Evolutionary conservation across 306 rosid genomes (phyloP).

Genomic region (Vachellia collinsii): DNA sequence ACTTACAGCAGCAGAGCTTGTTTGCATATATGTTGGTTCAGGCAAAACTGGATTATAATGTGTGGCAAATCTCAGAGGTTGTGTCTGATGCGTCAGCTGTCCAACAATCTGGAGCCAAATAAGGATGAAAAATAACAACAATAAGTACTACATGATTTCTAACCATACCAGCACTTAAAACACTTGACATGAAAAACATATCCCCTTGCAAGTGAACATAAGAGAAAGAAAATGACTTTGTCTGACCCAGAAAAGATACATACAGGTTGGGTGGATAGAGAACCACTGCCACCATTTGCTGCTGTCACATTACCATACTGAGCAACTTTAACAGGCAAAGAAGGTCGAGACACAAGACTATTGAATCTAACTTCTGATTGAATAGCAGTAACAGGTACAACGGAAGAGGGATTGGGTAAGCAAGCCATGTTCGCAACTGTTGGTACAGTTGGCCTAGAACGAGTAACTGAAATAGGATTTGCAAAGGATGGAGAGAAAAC

Average conservation of each 20-base stretch:
- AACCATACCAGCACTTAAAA: conserved; percentile 5
- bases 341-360: conserved; percentile 56
- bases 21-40: conserved; percentile 67
- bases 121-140: conserved; percentile 29
- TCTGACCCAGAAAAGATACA: not conserved
- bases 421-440: conserved; percentile 62
- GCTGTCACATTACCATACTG: conserved; percentile 63
- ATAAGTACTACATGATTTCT: conserved; percentile 20
- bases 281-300: conserved; percentile 65
- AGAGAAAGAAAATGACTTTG: conserved; percentile 10
- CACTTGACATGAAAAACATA: conserved; percentile 29
- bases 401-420: conserved; percentile 62
- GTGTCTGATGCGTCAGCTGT: conserved; percentile 68
- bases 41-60: conserved; percentile 69
- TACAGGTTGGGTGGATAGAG: conserved; percentile 84
- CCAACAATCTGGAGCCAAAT: conserved; percentile 65
- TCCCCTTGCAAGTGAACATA: not conserved
- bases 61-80: conserved; percentile 63
- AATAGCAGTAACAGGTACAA: conserved; percentile 52
- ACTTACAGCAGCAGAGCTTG: conserved; percentile 82
- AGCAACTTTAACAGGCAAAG: conserved; percentile 65
- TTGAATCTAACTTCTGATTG: conserved; percentile 65
- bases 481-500: conserved; percentile 72
- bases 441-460: conserved; percentile 56
- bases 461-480: conserved; percentile 45